These are phyloP conservation scores for Clathrus columnatus DNA, from an alignment of 768 basidiomycete species.

Conservation along the genomic window DNA sequence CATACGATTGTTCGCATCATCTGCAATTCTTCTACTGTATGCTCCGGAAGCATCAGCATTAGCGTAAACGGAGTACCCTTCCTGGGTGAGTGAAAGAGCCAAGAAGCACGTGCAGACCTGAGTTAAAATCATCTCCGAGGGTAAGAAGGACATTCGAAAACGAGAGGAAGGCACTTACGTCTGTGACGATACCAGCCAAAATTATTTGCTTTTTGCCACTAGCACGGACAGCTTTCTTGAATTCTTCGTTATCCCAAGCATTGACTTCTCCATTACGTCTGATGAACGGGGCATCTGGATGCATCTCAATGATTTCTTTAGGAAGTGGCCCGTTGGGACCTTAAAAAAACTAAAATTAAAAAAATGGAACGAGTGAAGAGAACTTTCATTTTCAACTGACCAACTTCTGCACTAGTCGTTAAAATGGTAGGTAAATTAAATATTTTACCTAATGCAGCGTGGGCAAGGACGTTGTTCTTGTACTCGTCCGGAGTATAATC, in stretches of 20 bases:
- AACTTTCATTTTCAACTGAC: slow-evolving; percentile 19
- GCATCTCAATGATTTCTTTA: slow-evolving; percentile 35
- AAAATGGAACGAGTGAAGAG: not conserved
- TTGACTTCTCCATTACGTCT: slow-evolving; percentile 41
- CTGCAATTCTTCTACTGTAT: slow-evolving; percentile 30
- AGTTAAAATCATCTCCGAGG: not conserved
- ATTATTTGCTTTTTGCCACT: slow-evolving; percentile 44
- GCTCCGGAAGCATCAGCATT: slow-evolving; percentile 41
- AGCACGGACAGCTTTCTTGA: slow-evolving; percentile 36
- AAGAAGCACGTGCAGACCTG: slow-evolving; percentile 43
- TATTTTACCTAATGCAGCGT: slow-evolving; percentile 36
- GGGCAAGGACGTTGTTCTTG: slow-evolving; percentile 38
- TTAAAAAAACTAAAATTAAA: slow-evolving; percentile 11
- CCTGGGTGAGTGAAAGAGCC: slow-evolving; percentile 36
- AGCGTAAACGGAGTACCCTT: slow-evolving; percentile 40
- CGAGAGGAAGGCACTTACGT: slow-evolving; percentile 26
- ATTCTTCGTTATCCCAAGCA: slow-evolving; percentile 44
- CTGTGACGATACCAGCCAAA: slow-evolving; percentile 41
- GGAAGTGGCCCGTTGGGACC: slow-evolving; percentile 43
- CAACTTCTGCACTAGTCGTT: slow-evolving; percentile 37
- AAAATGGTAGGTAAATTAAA: slow-evolving; percentile 39
- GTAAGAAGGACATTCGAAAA: not conserved
- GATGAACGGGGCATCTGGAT: slow-evolving; percentile 36
- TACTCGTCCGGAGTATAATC: slow-evolving; percentile 32
- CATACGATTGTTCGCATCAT: slow-evolving; percentile 41